Base-by-base conservation (phyloP, 106 monocot species). In the Gastrodia elata region DNA sequence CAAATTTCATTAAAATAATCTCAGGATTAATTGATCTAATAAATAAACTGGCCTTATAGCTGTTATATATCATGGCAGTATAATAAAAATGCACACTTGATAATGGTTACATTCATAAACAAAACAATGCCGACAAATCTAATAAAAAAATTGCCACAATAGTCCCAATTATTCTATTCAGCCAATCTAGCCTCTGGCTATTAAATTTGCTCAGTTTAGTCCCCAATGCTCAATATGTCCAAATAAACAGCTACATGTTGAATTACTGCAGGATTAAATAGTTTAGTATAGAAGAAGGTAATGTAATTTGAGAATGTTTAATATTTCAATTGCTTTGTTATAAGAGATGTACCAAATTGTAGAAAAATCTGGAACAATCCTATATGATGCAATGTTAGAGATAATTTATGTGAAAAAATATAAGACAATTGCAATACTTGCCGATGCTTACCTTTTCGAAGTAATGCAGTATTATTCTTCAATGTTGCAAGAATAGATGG, bases 401-500 rank as follows among this genome's bases (percentile, higher is more conserved):
- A n/a, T 52, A 46, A 46, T 46, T 15, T 11, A 46, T 18, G 13
- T 46, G 46, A 52, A 52, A 52, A 22, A 20, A 52, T 5, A 52
- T 9, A 24, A 8, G 9, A 52, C 5, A 48, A 13, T 48, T 16
- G 8, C 20, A 20, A 52, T 52, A 52, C 22, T 0, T 61, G 32
- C 1, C 1, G 14, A 27, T 40, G 28, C 24, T 28, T 78, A 78
- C 78, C 78, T 65, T 78, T 65, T 32, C 65, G 43, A 65, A 78
- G 71, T 27, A 73, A 46, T 32, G 72, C 65, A 73, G 73, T 73
- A 49, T 78, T 78, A 15, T 69, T 40, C 69, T 69, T 69, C 69
- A 69, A 26, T 26, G 69, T 69, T 69, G 15, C 34, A 44, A 78
- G 78, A 36, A 78, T 2, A 64, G 71, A 64, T 46, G 78, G 78